Percentiles rank a stretch among this genome's conserved stretches.
phyloP scores from a whole-genome alignment of 352 stramenopile species.

The Achlya hypogyna region DNA sequence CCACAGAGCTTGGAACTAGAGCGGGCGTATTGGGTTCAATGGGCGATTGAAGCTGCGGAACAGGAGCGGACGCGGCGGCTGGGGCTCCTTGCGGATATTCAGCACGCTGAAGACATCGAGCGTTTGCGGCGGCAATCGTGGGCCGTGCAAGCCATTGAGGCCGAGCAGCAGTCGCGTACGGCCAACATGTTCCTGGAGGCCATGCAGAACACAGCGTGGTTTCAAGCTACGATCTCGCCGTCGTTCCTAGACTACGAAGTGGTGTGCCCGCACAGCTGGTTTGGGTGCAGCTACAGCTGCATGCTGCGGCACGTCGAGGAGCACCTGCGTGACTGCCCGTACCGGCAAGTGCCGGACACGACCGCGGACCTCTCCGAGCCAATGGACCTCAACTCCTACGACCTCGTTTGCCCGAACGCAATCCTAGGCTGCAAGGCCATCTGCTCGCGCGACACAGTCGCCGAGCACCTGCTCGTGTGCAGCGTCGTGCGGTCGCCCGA shows the following conservation, averaged over 20 bases:
- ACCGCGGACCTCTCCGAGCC: conserved; percentile 55
- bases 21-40: conserved; percentile 69
- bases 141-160: conserved; percentile 72
- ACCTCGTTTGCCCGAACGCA: conserved; percentile 76
- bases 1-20: conserved; percentile 8
- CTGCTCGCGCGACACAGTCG: conserved; percentile 60
- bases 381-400: conserved; percentile 70
- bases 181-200: conserved; percentile 78
- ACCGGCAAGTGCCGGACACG: conserved; percentile 66
- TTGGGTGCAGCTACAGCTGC: conserved; percentile 77
- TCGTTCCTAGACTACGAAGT: conserved; percentile 77
- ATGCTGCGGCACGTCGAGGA: conserved; percentile 71
- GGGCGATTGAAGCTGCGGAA: conserved; percentile 70
- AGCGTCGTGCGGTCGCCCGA: conserved; percentile 60
- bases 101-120: conserved; percentile 68
- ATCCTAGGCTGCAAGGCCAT: conserved; percentile 74
- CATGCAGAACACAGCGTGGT: conserved; percentile 86
- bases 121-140: conserved; percentile 50
- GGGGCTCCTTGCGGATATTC: conserved; percentile 53
- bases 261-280: conserved; percentile 79
- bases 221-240: conserved; percentile 73
- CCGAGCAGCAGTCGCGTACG: conserved; percentile 73
- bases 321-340: conserved; percentile 57
- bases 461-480: conserved; percentile 50
- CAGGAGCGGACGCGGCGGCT: conserved; percentile 62